phyloP scores from a whole-genome alignment of 768 basidiomycete species.

The Tephrocybe sp. region DNA sequence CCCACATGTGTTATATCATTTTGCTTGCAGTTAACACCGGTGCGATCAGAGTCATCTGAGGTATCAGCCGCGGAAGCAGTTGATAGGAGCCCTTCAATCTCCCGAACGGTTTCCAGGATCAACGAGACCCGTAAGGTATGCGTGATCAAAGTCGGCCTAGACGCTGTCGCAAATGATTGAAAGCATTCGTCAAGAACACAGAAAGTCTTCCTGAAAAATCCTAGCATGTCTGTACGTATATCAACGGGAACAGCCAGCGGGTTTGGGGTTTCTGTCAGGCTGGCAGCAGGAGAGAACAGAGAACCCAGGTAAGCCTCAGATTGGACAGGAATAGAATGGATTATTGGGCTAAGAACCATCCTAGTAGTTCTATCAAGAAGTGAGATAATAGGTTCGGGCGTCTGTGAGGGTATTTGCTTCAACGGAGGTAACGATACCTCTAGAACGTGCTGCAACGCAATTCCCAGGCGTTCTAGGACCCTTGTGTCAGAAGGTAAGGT shows the following conservation, averaged over 20 bases:
- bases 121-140: constrained; percentile 25
- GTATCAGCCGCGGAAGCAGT: neutral
- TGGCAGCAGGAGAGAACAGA: constrained; percentile 10
- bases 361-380: constrained; percentile 14
- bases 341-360: constrained; percentile 14
- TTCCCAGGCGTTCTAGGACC: constrained; percentile 19
- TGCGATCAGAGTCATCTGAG: constrained; percentile 5
- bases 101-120: constrained; percentile 35
- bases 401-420: constrained; percentile 5
- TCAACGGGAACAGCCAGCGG: constrained; percentile 16
- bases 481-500: constrained; percentile 11
- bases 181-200: constrained; percentile 13
- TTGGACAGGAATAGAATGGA: constrained; percentile 11
- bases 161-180: constrained; percentile 1
- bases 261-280: constrained; percentile 7
- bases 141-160: constrained; percentile 15
- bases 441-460: constrained; percentile 17
- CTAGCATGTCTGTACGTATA: constrained; percentile 25
- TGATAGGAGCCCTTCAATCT: constrained; percentile 32
- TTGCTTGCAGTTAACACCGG: constrained; percentile 1
- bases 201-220: constrained; percentile 24
- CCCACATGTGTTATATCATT: constrained; percentile 10
- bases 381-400: constrained; percentile 11
- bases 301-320: constrained; percentile 14
- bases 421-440: constrained; percentile 16